Percentiles rank a stretch among this genome's conserved stretches.
Conservation (phyloP, 164 flowering plant genomes). For the Chimonanthus salicifolius region DNA sequence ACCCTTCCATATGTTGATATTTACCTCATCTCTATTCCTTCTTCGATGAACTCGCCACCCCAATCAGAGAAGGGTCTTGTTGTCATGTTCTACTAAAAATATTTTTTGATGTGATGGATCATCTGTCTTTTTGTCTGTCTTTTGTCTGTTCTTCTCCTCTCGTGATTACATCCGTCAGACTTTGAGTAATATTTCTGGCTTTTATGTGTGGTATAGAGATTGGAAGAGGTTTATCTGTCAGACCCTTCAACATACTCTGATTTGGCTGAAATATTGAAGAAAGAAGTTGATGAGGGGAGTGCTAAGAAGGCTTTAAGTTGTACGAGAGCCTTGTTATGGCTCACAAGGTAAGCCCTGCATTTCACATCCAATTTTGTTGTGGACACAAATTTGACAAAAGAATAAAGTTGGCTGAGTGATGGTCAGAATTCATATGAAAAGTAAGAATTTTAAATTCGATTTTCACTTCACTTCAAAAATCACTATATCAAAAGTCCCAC, state of each 20-base stretch:
- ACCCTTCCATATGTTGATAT: neutral
- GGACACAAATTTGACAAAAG: too few relatives aligned
- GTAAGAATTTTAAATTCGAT: too few relatives aligned
- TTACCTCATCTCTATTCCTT: neutral
- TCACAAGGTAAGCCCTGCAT: slow-evolving; percentile 52
- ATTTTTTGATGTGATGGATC: neutral
- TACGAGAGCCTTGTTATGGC: slow-evolving; percentile 73
- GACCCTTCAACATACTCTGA: slow-evolving; percentile 49
- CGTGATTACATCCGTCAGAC: neutral
- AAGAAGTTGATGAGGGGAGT: slow-evolving; percentile 55
- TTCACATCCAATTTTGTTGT: too few relatives aligned
- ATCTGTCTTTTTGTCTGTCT: neutral
- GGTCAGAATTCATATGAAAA: too few relatives aligned
- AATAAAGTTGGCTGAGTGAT: too few relatives aligned
- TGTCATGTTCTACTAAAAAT: too few relatives aligned
- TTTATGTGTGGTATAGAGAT: slow-evolving; percentile 31
- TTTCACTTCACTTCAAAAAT: too few relatives aligned
- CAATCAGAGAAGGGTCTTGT: neutral
- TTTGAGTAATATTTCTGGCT: neutral
- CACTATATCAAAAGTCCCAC: too few relatives aligned
- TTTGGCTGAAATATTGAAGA: slow-evolving; percentile 63
- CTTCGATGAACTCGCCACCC: neutral
- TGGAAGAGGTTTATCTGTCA: slow-evolving; percentile 45
- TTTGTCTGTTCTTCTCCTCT: neutral
- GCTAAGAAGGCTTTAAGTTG: slow-evolving; percentile 53